A percentile compares a stretch with the other conserved stretches of the same genome.
These are phyloP conservation scores for Papilionanthe hybrid DNA, from an alignment of 116 monocot genomes.

Conservation along the genomic window DNA sequence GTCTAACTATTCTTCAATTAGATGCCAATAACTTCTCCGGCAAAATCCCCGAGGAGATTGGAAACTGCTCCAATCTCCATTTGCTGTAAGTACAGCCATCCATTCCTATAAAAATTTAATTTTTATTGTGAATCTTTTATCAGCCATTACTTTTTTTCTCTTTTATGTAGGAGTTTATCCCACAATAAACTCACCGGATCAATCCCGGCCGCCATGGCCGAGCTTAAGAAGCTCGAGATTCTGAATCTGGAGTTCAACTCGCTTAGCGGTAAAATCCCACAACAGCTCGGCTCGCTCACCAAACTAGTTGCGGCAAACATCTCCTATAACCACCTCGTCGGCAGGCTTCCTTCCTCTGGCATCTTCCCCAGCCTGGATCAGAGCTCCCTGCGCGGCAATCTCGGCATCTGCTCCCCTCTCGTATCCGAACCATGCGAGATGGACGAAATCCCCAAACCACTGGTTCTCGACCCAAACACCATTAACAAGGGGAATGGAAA, in stretches of 20 bases:
- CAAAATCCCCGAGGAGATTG: conserved; percentile 61
- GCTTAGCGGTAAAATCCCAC: conserved; percentile 61
- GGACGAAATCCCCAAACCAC: conserved; percentile 68
- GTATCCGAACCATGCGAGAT: conserved; percentile 67
- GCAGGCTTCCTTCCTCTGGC: conserved; percentile 50
- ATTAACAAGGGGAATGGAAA: conserved; percentile 8
- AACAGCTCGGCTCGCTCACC: conserved; percentile 38
- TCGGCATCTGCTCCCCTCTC: conserved; percentile 71
- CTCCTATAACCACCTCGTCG: conserved; percentile 67
- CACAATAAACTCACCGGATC: conserved; percentile 55
- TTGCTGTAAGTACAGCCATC: conserved; percentile 43
- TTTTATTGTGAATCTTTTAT: background rate
- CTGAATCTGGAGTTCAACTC: conserved; percentile 65
- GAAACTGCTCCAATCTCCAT: conserved; percentile 55
- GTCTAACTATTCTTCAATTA: conserved; percentile 47
- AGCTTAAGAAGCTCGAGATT: conserved; percentile 61
- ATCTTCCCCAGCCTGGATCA: conserved; percentile 61
- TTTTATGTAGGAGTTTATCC: conserved; percentile 54
- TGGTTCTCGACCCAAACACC: conserved; percentile 75
- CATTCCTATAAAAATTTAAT: background rate
- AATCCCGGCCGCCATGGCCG: conserved; percentile 44
- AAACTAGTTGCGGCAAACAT: conserved; percentile 72
- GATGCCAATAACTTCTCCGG: conserved; percentile 58
- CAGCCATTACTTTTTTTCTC: background rate
- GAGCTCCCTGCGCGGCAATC: conserved; percentile 57